phyloP scores from a whole-genome alignment of 2,329 filamentous ascomycete species.

The Epicoccum sorghinum region DNA sequence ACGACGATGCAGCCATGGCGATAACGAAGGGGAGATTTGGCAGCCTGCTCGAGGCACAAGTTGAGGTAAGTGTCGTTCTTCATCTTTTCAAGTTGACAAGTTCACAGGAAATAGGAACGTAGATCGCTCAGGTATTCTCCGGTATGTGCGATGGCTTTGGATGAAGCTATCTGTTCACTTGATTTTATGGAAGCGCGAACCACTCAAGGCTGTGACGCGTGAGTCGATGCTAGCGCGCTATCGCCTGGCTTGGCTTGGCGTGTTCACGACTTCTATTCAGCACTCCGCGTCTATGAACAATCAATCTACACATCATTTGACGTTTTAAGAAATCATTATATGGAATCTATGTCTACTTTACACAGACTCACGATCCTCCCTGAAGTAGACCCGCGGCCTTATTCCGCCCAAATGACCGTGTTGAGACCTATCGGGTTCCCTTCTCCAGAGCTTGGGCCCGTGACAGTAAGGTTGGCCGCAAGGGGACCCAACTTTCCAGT shows the following conservation, averaged over 20 bases:
- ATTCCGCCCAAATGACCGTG: conserved; percentile 14
- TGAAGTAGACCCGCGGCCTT: not conserved
- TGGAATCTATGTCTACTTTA: not conserved
- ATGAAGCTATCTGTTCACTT: not conserved
- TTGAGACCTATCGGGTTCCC: conserved; percentile 10
- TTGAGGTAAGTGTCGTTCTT: not conserved
- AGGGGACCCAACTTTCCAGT: conserved; percentile 38
- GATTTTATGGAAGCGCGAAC: not conserved
- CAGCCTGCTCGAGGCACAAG: not conserved
- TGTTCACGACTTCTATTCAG: not conserved
- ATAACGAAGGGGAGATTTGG: not conserved
- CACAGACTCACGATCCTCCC: not conserved
- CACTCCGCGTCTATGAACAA: not conserved
- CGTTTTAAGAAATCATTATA: not conserved
- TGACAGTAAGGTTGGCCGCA: conserved; percentile 36
- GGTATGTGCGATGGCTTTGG: not conserved
- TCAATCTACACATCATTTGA: not conserved
- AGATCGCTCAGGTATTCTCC: not conserved
- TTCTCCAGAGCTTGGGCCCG: not conserved
- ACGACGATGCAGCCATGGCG: not conserved
- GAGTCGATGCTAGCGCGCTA: not conserved
- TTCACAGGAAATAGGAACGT: not conserved
- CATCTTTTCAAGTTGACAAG: not conserved
- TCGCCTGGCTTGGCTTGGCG: not conserved
- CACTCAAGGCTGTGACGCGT: not conserved